A percentile compares a stretch with the other conserved stretches of the same genome.
phyloP scores from a whole-genome alignment of 345 rosid genomes.

The Moricandia moricandioides region DNA sequence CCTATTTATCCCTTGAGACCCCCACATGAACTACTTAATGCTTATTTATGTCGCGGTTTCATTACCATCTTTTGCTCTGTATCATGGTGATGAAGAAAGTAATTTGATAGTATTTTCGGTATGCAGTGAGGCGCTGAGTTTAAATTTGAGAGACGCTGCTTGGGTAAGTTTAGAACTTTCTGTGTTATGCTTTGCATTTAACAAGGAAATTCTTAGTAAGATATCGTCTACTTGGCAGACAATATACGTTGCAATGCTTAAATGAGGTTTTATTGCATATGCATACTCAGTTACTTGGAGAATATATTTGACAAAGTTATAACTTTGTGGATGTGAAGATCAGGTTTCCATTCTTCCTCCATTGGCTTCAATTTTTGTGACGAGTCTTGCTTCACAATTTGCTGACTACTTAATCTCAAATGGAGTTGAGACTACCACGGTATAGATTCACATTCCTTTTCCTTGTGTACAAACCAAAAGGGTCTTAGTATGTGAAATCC shows the following conservation, averaged over 20 bases:
- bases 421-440: conserved; percentile 83
- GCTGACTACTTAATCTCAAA: conserved; percentile 80
- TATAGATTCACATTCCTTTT: conserved; percentile 31
- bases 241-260: not conserved
- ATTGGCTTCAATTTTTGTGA: conserved; percentile 75
- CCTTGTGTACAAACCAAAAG: not conserved
- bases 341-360: conserved; percentile 99
- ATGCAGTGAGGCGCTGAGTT: conserved; percentile 81
- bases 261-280: not conserved
- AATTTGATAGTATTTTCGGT: not conserved
- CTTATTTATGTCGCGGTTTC: conserved; percentile 16
- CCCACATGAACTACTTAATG: not conserved
- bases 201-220: too few species aligned
- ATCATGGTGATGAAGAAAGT: conserved; percentile 17
- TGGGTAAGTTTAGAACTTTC: conserved; percentile 58
- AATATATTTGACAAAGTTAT: conserved; percentile 11
- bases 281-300: not conserved
- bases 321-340: conserved; percentile 35
- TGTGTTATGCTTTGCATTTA: too few species aligned
- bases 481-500: not conserved
- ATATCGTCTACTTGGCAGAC: too few species aligned
- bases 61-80: not conserved
- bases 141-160: conserved; percentile 94
- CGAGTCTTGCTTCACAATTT: conserved; percentile 71
- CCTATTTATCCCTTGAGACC: not conserved